Percentiles rank a stretch among this genome's conserved stretches.
Evolutionary conservation across 306 rosid species (phyloP).

Genomic region (Gastrolobium villosum): DNA sequence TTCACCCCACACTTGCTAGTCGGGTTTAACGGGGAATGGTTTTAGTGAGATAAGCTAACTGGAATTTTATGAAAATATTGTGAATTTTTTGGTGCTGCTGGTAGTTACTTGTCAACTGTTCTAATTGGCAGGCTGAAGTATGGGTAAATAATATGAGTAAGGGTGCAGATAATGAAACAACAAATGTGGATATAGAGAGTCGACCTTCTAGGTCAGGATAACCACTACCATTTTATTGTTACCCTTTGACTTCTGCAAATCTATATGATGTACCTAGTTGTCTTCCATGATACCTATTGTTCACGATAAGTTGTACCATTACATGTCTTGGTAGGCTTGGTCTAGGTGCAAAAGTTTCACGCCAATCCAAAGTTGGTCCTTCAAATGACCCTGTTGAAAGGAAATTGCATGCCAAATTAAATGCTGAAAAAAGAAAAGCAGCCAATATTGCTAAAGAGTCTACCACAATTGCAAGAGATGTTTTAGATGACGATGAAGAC

Average conservation of each 20-base stretch:
- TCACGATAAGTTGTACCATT: background rate
- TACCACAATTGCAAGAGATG: conserved; percentile 37
- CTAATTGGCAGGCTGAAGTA: conserved; percentile 72
- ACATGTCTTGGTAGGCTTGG: conserved; percentile 71
- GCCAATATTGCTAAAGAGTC: conserved; percentile 62
- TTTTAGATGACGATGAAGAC: conserved; percentile 50
- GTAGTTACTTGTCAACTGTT: conserved; percentile 17
- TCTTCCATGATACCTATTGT: conserved; percentile 2
- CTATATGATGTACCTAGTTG: background rate
- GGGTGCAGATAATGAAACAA: conserved; percentile 59
- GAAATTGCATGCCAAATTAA: conserved; percentile 69
- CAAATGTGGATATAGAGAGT: conserved; percentile 48
- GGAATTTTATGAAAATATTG: conserved; percentile 20
- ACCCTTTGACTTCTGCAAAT: conserved; percentile 7
- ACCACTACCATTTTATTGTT: conserved; percentile 20
- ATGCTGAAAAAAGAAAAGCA: conserved; percentile 64
- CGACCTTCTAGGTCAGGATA: conserved; percentile 71
- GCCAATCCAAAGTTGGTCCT: conserved; percentile 64
- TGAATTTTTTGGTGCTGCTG: conserved; percentile 2
- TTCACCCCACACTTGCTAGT: no score
- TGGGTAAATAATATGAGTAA: conserved; percentile 81
- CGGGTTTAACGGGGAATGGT: no score
- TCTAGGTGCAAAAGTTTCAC: conserved; percentile 79
- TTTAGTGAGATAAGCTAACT: background rate
- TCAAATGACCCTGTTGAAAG: conserved; percentile 77